Percentiles rank a stretch among this genome's conserved stretches.
phyloP scores from a whole-genome alignment of 2,329 filamentous ascomycete genomes.

The Xylariales sp. region DNA sequence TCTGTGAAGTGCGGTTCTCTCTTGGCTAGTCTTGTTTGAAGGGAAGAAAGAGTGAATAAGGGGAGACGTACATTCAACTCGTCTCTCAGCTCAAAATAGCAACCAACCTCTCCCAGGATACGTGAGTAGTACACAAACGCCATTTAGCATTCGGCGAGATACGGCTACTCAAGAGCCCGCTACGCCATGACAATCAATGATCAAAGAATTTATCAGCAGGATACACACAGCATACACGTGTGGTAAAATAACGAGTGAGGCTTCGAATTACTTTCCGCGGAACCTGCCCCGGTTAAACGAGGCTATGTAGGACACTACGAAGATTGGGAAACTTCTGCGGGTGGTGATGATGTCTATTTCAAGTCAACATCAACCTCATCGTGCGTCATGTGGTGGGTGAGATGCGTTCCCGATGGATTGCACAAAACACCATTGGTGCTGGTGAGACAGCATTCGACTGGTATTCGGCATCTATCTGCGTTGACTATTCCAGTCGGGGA shows the following conservation, averaged over 20 bases:
- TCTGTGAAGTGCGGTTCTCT: background rate
- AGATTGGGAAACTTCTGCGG: background rate
- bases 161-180: background rate
- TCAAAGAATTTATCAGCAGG: constrained; percentile 2
- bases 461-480: too few species aligned
- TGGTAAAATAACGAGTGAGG: constrained; percentile 21
- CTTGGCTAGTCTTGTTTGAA: background rate
- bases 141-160: background rate
- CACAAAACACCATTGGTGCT: background rate
- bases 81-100: background rate
- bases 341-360: background rate
- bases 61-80: background rate
- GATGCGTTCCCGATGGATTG: background rate
- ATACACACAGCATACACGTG: constrained; percentile 9
- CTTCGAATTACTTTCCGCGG: constrained; percentile 27
- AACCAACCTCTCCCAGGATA: background rate
- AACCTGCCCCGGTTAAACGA: constrained; percentile 23
- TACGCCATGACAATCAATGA: background rate
- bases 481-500: background rate
- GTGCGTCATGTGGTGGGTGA: constrained; percentile 1
- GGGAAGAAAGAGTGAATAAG: background rate
- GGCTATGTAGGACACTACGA: constrained; percentile 22
- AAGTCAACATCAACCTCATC: background rate
- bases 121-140: background rate
- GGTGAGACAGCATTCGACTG: background rate